Evolutionary conservation across 352 stramenopile species (phyloP), one percentile per base, ranked within the genome.

Genomic region (Phytophthora idaei): DNA sequence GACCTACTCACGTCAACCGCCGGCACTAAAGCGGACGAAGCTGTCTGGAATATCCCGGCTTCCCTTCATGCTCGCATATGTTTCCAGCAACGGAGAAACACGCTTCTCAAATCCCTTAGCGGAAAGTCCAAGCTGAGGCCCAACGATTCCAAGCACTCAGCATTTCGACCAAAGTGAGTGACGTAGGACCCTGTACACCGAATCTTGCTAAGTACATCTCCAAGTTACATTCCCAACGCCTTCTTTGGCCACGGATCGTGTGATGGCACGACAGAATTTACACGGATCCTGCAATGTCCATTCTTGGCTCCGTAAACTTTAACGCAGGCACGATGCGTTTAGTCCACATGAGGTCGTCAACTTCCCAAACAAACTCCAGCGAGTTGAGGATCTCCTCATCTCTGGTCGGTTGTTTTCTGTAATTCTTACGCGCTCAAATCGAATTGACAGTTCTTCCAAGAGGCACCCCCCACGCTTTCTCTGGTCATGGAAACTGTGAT

Each of bases 1-100:
- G 62, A 85, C 41, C 69, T 77, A 57, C 73, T 90, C 44, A 89
- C 80, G 45, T 65, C 66, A 31, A 62, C 58, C 2, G 44, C 48
- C 4, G 34, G 44, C 14, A 64, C 45, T 5, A 53, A 59, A 29
- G 64, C 59, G 29, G 44, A 64, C 32, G 56, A 21, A 45, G 15
- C 17, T 21, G 39, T 25, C 15, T 45, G 14, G 39, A 21, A 45
- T 21, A 21, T 45, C 15, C 2, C 39, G 39, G 15, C 15, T n/a
- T n/a, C 39, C 39, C 12, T 25, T n/a, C 3, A 45, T 1, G 3
- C 7, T 21, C 12, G 12, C 39, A 45, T 25, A 45, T 8, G 39
- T 45, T 25, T n/a, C 39, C 12, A 45, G 39, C 39, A 45, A 25
- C 15, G 39, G 39, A 25, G 12, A n/a, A 21, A 45, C 39, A 45